A percentile compares a stretch with the other conserved stretches of the same genome.
Evolutionary conservation across 495 filamentous ascomycete genomes (phyloP).

Genomic region (Hyphodiscus hymeniophilus): DNA sequence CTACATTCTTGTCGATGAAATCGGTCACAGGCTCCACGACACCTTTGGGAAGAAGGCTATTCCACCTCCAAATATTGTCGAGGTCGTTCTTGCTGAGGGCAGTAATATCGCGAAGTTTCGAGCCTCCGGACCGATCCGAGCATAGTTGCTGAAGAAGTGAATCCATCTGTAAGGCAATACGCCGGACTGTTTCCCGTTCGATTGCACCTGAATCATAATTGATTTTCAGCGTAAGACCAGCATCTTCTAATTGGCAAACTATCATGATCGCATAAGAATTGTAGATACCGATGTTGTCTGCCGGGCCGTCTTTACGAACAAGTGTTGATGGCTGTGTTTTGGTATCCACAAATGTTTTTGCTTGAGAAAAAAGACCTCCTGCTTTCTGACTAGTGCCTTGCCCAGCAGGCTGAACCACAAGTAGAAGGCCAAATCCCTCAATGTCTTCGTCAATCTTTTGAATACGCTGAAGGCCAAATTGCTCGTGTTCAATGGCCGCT

Average conservation of each 20-base stretch:
- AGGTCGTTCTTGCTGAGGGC: neutral
- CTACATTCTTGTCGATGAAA: neutral
- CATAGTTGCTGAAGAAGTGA: neutral
- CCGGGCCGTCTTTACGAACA: neutral
- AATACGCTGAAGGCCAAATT: conserved; percentile 64
- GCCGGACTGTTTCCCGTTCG: neutral
- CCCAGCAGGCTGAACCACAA: neutral
- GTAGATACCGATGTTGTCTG: neutral
- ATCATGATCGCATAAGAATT: neutral
- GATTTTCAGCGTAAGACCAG: neutral
- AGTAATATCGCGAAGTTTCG: neutral
- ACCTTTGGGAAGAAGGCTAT: neutral
- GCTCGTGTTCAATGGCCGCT: conserved; percentile 50
- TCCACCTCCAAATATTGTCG: neutral
- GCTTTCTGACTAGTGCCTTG: too few species aligned
- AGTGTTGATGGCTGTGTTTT: neutral
- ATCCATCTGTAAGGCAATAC: neutral
- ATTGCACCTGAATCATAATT: neutral
- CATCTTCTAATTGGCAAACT: neutral
- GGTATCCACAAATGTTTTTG: too few species aligned
- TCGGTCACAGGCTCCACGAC: neutral
- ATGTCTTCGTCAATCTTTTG: neutral
- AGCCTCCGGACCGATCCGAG: neutral
- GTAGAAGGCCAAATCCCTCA: neutral
- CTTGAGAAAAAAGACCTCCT: too few species aligned